phyloP scores from a whole-genome alignment of 257 asterid species.

The Haberlea rhodopensis region DNA sequence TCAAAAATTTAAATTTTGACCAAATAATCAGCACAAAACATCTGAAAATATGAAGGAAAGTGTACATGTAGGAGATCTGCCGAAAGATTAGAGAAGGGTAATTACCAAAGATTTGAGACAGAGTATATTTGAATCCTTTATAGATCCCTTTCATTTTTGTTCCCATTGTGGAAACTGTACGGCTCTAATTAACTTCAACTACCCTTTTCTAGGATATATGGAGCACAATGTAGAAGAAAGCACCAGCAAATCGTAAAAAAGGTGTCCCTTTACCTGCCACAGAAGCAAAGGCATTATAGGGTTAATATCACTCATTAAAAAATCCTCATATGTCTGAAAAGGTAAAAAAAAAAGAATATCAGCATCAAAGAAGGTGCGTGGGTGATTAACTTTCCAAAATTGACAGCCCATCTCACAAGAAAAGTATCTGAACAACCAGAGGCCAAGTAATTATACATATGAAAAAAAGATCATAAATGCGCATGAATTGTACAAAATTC shows the following conservation, averaged over 20 bases:
- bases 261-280: slow-evolving; percentile 43
- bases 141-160: slow-evolving; percentile 71
- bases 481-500: neutral
- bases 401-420: neutral
- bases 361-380: slow-evolving; percentile 31
- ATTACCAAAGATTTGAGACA: slow-evolving; percentile 65
- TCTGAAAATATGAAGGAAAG: neutral
- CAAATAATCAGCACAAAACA: neutral
- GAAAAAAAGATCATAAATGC: neutral
- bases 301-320: neutral
- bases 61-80: neutral
- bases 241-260: slow-evolving; percentile 30
- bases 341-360: slow-evolving; percentile 22
- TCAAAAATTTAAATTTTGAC: neutral
- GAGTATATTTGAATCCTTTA: slow-evolving; percentile 57
- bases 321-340: slow-evolving; percentile 3
- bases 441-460: neutral
- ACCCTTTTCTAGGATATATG: slow-evolving; percentile 28
- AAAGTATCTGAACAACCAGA: neutral
- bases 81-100: no score
- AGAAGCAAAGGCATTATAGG: slow-evolving; percentile 24
- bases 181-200: slow-evolving; percentile 1
- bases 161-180: slow-evolving; percentile 38
- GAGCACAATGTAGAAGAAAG: slow-evolving; percentile 29
- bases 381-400: slow-evolving; percentile 3